Conservation (phyloP, 345 rosid species). For the Gynandropsis gynandra region DNA sequence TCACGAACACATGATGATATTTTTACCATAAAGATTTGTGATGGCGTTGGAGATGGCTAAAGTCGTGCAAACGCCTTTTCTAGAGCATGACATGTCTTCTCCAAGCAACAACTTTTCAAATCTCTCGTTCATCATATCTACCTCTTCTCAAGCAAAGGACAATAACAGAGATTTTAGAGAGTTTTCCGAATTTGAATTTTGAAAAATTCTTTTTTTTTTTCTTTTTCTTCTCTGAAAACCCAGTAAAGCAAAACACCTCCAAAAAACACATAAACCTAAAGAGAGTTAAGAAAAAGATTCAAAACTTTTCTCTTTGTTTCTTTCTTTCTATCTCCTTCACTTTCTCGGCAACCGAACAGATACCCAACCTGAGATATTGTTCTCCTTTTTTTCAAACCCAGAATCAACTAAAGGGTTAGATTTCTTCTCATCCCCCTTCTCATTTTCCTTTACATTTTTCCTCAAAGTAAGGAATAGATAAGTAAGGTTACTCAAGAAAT, state of each 20-base stretch:
- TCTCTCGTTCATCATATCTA: conserved; percentile 93
- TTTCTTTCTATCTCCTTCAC: neutral
- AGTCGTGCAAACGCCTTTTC: conserved; percentile 86
- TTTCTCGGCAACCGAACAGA: conserved; percentile 25
- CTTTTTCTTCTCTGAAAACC: neutral
- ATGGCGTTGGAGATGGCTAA: no score
- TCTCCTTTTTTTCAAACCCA: conserved; percentile 26
- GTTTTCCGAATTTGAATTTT: neutral
- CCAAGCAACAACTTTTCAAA: conserved; percentile 90
- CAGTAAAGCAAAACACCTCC: neutral
- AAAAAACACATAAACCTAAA: neutral
- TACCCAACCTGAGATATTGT: conserved; percentile 47
- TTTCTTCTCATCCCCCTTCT: conserved; percentile 30
- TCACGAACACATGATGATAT: neutral
- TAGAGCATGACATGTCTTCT: conserved; percentile 97
- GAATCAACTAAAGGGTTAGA: conserved; percentile 28
- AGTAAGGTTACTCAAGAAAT: no score
- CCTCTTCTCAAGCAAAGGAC: conserved; percentile 33
- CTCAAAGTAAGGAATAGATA: no score
- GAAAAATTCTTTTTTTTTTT: neutral
- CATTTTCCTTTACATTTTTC: conserved; percentile 31
- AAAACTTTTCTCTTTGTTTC: no score
- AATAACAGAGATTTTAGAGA: neutral
- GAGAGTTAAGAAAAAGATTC: no score
- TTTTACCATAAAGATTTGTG: no score